Conservation (phyloP, 176 grass and related monocot species). For the Tuctoria greenei region DNA sequence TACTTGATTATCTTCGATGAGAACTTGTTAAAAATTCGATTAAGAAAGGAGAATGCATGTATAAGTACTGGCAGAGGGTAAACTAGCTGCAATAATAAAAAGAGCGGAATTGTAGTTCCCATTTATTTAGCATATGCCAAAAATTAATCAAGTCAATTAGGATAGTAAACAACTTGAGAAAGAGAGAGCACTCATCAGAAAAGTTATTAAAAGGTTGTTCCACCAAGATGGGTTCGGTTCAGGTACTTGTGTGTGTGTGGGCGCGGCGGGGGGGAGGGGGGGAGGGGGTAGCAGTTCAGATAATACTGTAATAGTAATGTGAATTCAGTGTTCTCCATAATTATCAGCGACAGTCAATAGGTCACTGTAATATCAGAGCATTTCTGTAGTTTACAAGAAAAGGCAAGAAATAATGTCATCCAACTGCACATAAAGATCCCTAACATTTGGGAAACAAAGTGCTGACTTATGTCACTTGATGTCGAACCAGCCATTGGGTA, state of each 20-base stretch:
- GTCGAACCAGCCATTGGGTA: neutral
- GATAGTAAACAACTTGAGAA: slow-evolving; percentile 12
- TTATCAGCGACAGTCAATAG: neutral
- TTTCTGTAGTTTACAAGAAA: neutral
- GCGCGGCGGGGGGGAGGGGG: too few relatives aligned
- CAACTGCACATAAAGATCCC: neutral
- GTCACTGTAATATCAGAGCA: neutral
- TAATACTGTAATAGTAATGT: slow-evolving; percentile 6
- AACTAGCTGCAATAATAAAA: slow-evolving; percentile 7
- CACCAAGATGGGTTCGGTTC: neutral
- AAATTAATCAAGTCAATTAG: neutral
- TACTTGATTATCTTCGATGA: neutral
- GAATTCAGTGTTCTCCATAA: neutral
- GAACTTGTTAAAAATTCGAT: neutral
- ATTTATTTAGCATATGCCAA: slow-evolving; percentile 22
- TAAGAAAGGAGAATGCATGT: neutral
- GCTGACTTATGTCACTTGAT: neutral
- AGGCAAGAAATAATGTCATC: neutral
- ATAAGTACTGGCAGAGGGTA: neutral
- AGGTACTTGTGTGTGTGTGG: neutral
- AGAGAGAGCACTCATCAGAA: neutral
- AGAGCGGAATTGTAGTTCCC: neutral
- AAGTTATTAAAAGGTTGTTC: slow-evolving; percentile 7
- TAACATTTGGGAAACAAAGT: neutral
- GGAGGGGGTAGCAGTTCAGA: too few relatives aligned